These are phyloP conservation scores for Exserohilum turcica DNA, from an alignment of 2,329 filamentous ascomycete genomes.

Conservation along the genomic window DNA sequence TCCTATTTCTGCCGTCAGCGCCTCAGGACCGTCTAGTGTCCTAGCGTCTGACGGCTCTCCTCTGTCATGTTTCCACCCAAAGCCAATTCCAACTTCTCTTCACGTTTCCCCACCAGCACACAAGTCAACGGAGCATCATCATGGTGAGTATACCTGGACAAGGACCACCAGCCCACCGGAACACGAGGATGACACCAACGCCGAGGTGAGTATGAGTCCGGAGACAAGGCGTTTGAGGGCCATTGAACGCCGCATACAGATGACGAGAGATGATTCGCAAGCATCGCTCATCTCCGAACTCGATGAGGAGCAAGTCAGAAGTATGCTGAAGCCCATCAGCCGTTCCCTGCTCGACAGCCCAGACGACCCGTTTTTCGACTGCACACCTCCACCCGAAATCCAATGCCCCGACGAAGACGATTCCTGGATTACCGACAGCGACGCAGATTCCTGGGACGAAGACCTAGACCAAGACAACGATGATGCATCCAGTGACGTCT, in stretches of 20 bases:
- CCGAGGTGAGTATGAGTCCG: slow-evolving; percentile 25
- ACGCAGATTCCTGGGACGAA: slow-evolving; percentile 45
- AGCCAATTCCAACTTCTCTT: slow-evolving; percentile 45
- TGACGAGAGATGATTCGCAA: slow-evolving; percentile 38
- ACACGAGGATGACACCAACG: slow-evolving; percentile 1
- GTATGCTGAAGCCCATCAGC: slow-evolving; percentile 50
- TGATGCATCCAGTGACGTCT: slow-evolving; percentile 68
- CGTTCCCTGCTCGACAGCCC: slow-evolving; percentile 41
- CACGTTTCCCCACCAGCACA: slow-evolving; percentile 23
- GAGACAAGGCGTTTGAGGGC: slow-evolving; percentile 21
- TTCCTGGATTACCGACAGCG: slow-evolving; percentile 47
- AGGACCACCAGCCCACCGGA: slow-evolving; percentile 21
- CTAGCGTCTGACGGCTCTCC: slow-evolving; percentile 38
- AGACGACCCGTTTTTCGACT: slow-evolving; percentile 24
- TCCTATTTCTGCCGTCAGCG: slow-evolving; percentile 41
- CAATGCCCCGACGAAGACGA: slow-evolving; percentile 21
- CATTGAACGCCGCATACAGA: slow-evolving; percentile 29
- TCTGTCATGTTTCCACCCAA: slow-evolving; percentile 36
- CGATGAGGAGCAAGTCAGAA: slow-evolving; percentile 44
- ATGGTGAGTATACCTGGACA: slow-evolving; percentile 55
- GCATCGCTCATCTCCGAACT: slow-evolving; percentile 39
- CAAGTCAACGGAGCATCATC: slow-evolving; percentile 55
- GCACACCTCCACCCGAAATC: slow-evolving; percentile 7
- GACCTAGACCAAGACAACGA: slow-evolving; percentile 43
- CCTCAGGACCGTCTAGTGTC: slow-evolving; percentile 28